Evolutionary conservation across 2,329 filamentous ascomycete genomes (phyloP), one percentile per base, ranked within the genome.

Genomic region (Fusarium pseudonygamai): DNA sequence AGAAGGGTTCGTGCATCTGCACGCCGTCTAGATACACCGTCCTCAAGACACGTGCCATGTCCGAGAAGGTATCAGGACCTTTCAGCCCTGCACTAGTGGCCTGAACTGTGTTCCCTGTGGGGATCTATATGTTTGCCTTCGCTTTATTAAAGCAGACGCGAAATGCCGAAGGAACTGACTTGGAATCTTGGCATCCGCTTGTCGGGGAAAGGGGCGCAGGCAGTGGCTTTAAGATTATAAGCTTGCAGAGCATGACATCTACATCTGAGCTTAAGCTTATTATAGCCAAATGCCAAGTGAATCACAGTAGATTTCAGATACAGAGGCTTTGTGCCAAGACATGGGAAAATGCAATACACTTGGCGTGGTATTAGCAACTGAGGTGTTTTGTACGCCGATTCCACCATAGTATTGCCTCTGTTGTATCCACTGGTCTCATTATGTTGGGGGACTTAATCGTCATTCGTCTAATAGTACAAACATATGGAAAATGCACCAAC

Each of bases 391-490:
- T 67, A 60, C 65, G 65, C 60, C 61, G 46, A 60, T 57, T 69
- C 30, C 65, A 59, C 32, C 61, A 32, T 20, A 24, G 22, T 37
- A 77, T 70, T 57, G 61, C 63, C 70, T 58, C 46, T 39, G 15
- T 47, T 57, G 60, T 60, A 40, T 40, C 67, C 67, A 64, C 72
- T 42, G 61, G 53, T 64, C 60, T 57, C 71, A 70, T 77, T 72
- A 73, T 61, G 71, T 73, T 65, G 34, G 34, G 34, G 60, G 63
- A 55, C 40, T 58, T 52, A 59, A 55, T 67, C 69, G 32, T 76
- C 28, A 55, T 42, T 58, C 64, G 45, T 66, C 58, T 74, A 64
- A 59, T 71, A 49, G 42, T 75, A 77, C 72, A 77, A 65, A 45
- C 26, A 49, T 58, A 22, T 24, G 43, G 37, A 50, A 50, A 49